These are phyloP conservation scores for Chamaecrista fasciculata DNA, from an alignment of 306 rosid genomes.

Conservation along the genomic window DNA sequence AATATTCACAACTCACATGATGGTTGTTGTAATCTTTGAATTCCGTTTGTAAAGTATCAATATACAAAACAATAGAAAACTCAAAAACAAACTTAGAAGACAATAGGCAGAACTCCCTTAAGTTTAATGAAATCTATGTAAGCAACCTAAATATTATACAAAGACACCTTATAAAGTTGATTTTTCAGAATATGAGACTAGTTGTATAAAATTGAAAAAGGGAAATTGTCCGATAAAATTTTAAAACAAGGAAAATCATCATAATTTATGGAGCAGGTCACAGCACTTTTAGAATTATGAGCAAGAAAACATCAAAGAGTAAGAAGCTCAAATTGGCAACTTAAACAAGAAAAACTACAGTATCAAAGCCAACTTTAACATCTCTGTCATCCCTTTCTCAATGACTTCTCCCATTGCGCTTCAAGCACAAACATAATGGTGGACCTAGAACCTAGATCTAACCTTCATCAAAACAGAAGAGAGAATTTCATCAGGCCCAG, in stretches of 20 bases:
- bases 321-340: not conserved
- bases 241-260: not conserved
- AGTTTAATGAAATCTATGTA: not conserved
- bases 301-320: constrained; percentile 9
- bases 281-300: not conserved
- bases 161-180: not conserved
- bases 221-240: not conserved
- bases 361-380: no score
- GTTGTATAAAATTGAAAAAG: not conserved
- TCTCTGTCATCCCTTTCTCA: no score
- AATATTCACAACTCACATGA: not conserved
- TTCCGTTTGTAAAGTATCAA: not conserved
- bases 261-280: not conserved
- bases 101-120: not conserved
- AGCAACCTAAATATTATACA: not conserved
- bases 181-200: no score
- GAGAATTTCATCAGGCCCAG: no score
- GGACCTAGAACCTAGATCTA: not conserved
- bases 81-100: not conserved
- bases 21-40: not conserved
- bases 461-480: no score
- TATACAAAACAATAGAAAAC: not conserved
- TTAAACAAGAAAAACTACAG: no score
- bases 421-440: not conserved
- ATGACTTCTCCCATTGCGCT: not conserved